Evolutionary conservation across 805 yeast genomes (phyloP), one percentile per base, ranked within the genome.

Genomic region (Zygosaccharomyces bisporus): DNA sequence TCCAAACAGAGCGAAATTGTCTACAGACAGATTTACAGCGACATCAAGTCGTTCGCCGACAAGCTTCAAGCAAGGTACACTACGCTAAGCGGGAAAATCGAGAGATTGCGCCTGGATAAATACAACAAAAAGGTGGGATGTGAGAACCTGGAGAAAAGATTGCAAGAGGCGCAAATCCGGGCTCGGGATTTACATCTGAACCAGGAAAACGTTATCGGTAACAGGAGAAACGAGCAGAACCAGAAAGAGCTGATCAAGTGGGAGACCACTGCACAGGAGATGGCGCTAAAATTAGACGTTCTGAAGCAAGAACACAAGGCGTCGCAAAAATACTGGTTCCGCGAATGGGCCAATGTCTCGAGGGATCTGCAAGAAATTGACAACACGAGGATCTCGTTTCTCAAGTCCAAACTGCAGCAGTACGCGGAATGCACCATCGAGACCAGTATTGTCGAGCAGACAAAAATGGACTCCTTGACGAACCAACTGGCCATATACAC

Each of bases 341-440:
- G 50, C 17, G 68, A 63, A 43, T 65, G 69, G 69, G 54, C 56
- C 6, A 49, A 37, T 12, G 34, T 60, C 1, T 50, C 61, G 4
- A 39, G 45, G 3, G 60, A 56, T 25, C 46, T 64, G 19, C 67
- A 64, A 47, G 60, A 57, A 24, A 53, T 63, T 54, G 68, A 64
- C 32, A 44, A 39, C 6, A 44, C 55, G 2, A 54, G 68, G 38
- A 60, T 64, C 30, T 49, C 56, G 19, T 55, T 58, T 17, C 36
- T 63, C n/a, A 59, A 61, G 38, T 42, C 52, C 4, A 58, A 57
- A 41, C 20, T 61, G 34, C 64, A 63, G 41, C 57, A 54, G 23
- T 63, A 51, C 43, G 47, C 58, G 3, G 54, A 57, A n/a, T 48
- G 49, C 2, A 39, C 56, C 6, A 50, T 52, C 20, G 64, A 64